Conservation (phyloP, 768 basidiomycete species). For the Pisolithus tinctorius region DNA sequence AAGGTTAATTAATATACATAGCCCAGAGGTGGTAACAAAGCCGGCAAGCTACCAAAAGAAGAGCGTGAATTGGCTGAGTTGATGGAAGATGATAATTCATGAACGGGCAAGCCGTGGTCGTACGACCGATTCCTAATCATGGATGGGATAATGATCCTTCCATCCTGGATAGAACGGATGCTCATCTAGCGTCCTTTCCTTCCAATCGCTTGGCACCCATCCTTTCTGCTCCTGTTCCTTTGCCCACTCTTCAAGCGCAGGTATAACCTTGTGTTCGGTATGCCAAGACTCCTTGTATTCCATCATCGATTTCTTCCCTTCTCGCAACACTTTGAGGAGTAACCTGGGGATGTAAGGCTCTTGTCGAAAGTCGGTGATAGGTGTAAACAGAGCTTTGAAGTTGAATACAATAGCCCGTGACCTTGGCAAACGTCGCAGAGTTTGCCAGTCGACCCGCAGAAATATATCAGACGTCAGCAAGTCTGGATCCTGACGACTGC, state of each 20-base stretch:
- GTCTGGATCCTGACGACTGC: constrained; percentile 28
- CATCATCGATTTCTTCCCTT: constrained; percentile 33
- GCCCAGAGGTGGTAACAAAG: constrained; percentile 23
- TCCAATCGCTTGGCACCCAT: constrained; percentile 41
- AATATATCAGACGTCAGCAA: constrained; percentile 35
- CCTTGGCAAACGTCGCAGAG: constrained; percentile 40
- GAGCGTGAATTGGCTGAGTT: constrained; percentile 84
- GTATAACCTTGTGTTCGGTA: constrained; percentile 38
- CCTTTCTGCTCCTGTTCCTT: constrained; percentile 42
- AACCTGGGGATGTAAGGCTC: constrained; percentile 45
- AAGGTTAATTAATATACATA: constrained; percentile 74
- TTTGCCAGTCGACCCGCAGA: constrained; percentile 52
- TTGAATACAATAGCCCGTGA: constrained; percentile 47
- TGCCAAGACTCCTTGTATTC: constrained; percentile 39
- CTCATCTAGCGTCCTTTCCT: constrained; percentile 43
- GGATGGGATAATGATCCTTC: constrained; percentile 23
- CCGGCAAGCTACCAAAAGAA: constrained; percentile 69
- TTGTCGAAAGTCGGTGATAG: constrained; percentile 33
- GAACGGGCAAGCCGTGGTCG: not conserved
- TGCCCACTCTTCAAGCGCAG: constrained; percentile 40
- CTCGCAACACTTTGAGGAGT: constrained; percentile 36
- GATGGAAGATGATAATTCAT: constrained; percentile 33
- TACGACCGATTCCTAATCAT: constrained; percentile 1
- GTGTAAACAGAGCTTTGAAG: constrained; percentile 49
- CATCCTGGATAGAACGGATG: constrained; percentile 47